phyloP scores from a whole-genome alignment of 176 grass and related monocot genomes.

The Saccharum spontaneum region DNA sequence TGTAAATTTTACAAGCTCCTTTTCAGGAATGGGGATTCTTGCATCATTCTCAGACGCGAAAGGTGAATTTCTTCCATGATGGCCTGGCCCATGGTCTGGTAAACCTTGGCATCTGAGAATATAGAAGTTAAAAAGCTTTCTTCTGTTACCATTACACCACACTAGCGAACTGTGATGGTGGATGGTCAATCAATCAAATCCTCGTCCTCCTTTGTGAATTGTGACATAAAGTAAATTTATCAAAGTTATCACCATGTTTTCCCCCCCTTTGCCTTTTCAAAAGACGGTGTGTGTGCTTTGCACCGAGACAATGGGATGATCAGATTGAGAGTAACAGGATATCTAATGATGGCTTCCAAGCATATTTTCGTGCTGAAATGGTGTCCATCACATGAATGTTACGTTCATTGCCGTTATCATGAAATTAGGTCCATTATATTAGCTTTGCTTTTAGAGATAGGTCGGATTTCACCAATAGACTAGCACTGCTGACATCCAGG shows the following conservation, averaged over 20 bases:
- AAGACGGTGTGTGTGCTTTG: slow-evolving; percentile 25
- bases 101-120: not conserved
- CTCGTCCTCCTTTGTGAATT: slow-evolving; percentile 7
- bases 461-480: not conserved
- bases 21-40: not conserved
- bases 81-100: not conserved
- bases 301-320: slow-evolving; percentile 34
- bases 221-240: slow-evolving; percentile 3
- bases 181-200: slow-evolving; percentile 14
- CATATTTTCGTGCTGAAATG: slow-evolving; percentile 19
- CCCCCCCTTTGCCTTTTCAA: not conserved
- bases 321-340: slow-evolving; percentile 19
- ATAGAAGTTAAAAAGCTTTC: not conserved
- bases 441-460: not conserved
- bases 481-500: too few species aligned
- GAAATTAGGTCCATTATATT: not conserved
- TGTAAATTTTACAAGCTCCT: not conserved
- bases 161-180: not conserved
- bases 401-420: not conserved
- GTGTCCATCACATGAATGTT: not conserved
- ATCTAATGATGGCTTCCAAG: slow-evolving; percentile 6
- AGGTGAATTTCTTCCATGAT: not conserved
- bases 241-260: slow-evolving; percentile 2
- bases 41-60: not conserved
- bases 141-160: not conserved